A percentile compares a stretch with the other conserved stretches of the same genome.
Evolutionary conservation across 1,284 basidiomycete genomes (phyloP).

Genomic region (Boletellus sp.): DNA sequence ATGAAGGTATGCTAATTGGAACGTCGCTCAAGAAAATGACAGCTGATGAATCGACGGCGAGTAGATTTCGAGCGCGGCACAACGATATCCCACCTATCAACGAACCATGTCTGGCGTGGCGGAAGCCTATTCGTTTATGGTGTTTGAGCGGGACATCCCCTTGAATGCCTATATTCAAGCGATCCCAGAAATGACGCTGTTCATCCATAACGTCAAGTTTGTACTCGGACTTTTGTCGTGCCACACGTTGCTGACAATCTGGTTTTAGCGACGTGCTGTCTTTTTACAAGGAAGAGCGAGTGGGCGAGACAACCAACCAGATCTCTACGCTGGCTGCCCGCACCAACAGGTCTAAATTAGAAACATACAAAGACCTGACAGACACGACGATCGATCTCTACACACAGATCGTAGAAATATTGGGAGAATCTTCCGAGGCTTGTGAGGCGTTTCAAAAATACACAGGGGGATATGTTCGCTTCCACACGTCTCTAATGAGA

Average conservation of each 20-base stretch:
- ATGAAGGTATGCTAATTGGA: conserved; percentile 11
- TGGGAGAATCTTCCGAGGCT: conserved; percentile 3
- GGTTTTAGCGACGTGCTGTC: conserved; percentile 36
- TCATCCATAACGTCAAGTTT: conserved; percentile 28
- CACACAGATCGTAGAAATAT: conserved; percentile 3
- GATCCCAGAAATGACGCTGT: conserved; percentile 24
- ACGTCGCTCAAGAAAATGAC: too few relatives aligned
- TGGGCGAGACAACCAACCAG: conserved; percentile 29
- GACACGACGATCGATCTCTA: conserved; percentile 14
- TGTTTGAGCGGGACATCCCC: conserved; percentile 27
- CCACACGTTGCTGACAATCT: too few relatives aligned
- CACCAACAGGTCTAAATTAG: conserved; percentile 15
- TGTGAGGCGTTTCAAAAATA: conserved; percentile 3
- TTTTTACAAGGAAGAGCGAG: conserved; percentile 37
- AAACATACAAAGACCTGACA: conserved; percentile 19
- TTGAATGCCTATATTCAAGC: conserved; percentile 25
- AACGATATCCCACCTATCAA: conserved; percentile 26
- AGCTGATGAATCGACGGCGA: background rate
- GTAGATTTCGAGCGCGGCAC: conserved; percentile 11
- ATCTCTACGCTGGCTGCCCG: conserved; percentile 23
- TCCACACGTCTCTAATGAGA: conserved; percentile 19
- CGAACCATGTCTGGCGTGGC: conserved; percentile 26
- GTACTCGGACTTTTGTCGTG: background rate
- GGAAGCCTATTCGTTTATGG: conserved; percentile 24
- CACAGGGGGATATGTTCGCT: conserved; percentile 19